These are phyloP conservation scores for Coemansia sp. DNA, from an alignment of 192 early-diverging fungal species.

Conservation along the genomic window DNA sequence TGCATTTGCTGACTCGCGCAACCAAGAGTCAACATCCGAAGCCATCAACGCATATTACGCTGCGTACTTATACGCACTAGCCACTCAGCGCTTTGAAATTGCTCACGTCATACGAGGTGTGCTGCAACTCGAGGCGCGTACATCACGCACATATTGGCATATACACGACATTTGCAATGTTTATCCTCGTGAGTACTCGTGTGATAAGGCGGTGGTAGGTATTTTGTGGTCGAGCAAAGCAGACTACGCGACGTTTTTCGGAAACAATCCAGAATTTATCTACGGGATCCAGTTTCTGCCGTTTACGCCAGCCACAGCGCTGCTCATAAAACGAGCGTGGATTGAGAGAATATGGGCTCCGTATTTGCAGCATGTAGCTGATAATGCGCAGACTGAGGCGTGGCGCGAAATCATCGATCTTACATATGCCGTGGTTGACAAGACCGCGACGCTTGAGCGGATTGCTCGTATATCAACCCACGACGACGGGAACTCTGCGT, in stretches of 20 bases:
- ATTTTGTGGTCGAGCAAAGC: constrained; percentile 55
- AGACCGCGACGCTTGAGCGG: constrained; percentile 25
- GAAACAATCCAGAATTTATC: constrained; percentile 51
- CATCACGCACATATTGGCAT: constrained; percentile 55
- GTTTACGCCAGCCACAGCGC: constrained; percentile 43
- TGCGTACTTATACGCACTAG: constrained; percentile 39
- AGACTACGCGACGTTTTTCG: constrained; percentile 49
- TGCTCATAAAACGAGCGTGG: constrained; percentile 48
- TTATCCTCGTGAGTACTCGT: constrained; percentile 37
- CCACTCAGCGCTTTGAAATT: constrained; percentile 28
- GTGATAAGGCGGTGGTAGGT: constrained; percentile 44
- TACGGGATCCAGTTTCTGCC: constrained; percentile 58
- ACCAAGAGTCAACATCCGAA: constrained; percentile 58
- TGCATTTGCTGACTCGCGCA: constrained; percentile 53
- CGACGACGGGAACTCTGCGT: constrained; percentile 57
- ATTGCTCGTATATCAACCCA: constrained; percentile 19
- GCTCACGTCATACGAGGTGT: constrained; percentile 30
- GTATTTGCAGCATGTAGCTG: constrained; percentile 17
- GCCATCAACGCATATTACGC: constrained; percentile 59
- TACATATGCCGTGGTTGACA: constrained; percentile 48
- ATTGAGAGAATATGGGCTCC: constrained; percentile 38
- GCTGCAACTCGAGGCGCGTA: constrained; percentile 47
- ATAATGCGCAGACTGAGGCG: constrained; percentile 19
- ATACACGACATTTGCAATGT: constrained; percentile 31
- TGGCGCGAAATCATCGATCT: constrained; percentile 54